Percentiles rank a stretch among this genome's conserved stretches.
Evolutionary conservation across 1,139 yeast genomes (phyloP).

Genomic region (Pichia sp.): DNA sequence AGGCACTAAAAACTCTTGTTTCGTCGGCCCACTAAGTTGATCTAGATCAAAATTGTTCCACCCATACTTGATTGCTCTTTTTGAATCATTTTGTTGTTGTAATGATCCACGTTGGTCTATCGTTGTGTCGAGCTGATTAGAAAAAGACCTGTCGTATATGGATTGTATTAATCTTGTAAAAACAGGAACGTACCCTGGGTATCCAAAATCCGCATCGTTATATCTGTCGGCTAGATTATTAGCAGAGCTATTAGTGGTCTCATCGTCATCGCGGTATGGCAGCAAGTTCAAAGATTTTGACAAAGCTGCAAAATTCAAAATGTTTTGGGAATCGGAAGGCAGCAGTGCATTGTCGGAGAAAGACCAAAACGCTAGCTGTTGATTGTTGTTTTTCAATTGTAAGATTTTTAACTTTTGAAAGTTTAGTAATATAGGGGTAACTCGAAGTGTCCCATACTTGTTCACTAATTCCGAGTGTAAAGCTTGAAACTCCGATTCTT

Average conservation of each 20-base stretch:
- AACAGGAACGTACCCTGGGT: constrained; percentile 53
- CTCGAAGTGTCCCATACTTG: constrained; percentile 52
- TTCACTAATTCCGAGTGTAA: constrained; percentile 50
- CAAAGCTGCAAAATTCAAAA: constrained; percentile 32
- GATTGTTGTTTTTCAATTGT: constrained; percentile 19
- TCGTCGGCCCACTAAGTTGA: constrained; percentile 25
- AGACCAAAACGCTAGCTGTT: constrained; percentile 25
- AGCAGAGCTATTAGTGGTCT: not conserved
- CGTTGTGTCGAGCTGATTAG: not conserved
- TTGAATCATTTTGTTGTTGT: not conserved
- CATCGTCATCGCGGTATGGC: constrained; percentile 23
- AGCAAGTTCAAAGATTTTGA: constrained; percentile 30
- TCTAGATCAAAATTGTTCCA: constrained; percentile 33
- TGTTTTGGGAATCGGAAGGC: constrained; percentile 24
- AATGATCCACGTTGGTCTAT: not conserved
- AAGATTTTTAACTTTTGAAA: constrained; percentile 29
- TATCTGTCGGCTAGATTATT: constrained; percentile 5
- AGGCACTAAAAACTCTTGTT: constrained; percentile 31
- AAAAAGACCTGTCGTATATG: constrained; percentile 43
- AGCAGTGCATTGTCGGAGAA: constrained; percentile 9
- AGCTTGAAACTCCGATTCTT: constrained; percentile 51
- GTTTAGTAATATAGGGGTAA: constrained; percentile 37
- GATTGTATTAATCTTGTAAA: constrained; percentile 47
- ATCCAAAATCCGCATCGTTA: constrained; percentile 45
- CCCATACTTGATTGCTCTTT: constrained; percentile 26